These are phyloP conservation scores for Erythrobasidium hasegawianum DNA, from an alignment of 1,284 basidiomycete species.

Conservation along the genomic window DNA sequence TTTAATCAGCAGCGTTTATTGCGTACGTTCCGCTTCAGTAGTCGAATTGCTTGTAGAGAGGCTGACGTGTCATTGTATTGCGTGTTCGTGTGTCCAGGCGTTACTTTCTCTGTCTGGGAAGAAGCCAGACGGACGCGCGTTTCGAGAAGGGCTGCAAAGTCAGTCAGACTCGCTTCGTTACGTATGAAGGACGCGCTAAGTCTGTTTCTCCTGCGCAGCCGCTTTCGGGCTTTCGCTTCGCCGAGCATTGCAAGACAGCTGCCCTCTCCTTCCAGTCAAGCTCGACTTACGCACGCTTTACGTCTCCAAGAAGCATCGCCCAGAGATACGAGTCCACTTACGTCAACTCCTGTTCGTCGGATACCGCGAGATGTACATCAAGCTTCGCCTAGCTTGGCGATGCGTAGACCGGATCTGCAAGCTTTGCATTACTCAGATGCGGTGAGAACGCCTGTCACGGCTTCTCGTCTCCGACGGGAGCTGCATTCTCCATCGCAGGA, in stretches of 20 bases:
- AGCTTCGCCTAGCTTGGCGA: too few relatives aligned
- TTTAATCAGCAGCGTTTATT: slow-evolving; percentile 10
- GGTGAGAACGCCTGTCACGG: too few relatives aligned
- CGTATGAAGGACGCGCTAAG: neutral
- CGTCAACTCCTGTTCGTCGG: too few relatives aligned
- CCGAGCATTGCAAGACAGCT: neutral
- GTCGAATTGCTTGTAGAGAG: neutral
- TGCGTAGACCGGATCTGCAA: too few relatives aligned
- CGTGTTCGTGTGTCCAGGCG: slow-evolving; percentile 2
- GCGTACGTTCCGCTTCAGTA: slow-evolving; percentile 20
- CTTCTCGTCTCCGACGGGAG: too few relatives aligned
- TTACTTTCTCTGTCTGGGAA: slow-evolving; percentile 24
- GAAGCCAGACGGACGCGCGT: neutral
- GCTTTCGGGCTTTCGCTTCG: slow-evolving; percentile 26
- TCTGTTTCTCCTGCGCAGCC: too few relatives aligned
- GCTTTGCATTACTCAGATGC: too few relatives aligned
- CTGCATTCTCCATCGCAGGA: too few relatives aligned
- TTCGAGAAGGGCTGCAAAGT: slow-evolving; percentile 31
- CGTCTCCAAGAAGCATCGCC: too few relatives aligned
- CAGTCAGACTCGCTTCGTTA: neutral
- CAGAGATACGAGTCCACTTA: too few relatives aligned
- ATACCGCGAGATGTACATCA: too few relatives aligned
- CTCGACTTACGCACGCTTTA: neutral
- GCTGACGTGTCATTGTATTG: neutral
- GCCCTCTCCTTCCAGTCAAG: neutral